Base-by-base conservation (phyloP, 306 rosid genomes). In the Argentina anserina region DNA sequence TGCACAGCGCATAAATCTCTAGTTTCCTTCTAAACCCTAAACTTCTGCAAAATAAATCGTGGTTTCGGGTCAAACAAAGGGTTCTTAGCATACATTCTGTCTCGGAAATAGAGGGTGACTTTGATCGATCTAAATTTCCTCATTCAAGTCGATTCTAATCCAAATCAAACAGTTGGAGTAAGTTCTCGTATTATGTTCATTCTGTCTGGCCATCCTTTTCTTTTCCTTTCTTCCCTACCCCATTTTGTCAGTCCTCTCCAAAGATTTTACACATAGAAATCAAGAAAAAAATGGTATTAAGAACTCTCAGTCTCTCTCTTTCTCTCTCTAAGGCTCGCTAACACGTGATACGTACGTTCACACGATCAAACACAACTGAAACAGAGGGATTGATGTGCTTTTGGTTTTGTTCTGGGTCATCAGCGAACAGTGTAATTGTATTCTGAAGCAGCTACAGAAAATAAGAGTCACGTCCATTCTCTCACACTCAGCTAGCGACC, bases 191-290 rank as follows among this genome's bases (percentile, higher is more conserved):
- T 67, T 62, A 66, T 71, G 67, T 39, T 68, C 60, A 68, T n/a
- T n/a, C n/a, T n/a, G n/a, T n/a, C n/a, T n/a, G n/a, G n/a, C 50
- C 47, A 69, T 36, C 23, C 10, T 69, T 69, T 50, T 56, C 68
- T 74, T 21, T 65, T 71, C 72, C 83, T 78, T 45, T 56, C 62
- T 20, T 56, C 47, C 61, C 53, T 53, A 4, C 31, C 45, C 65
- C 53, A 25, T 76, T 80, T 78, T 61, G 73, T 72, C 73, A 60
- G 78, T 69, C 56, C 74, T 70, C 73, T 79, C 74, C 82, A 70
- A 68, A 77, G 75, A 67, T 77, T 71, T 64, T 56, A 25, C 85
- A 82, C 84, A 78, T 14, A 71, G 60, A 82, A 82, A 75, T 79
- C 67, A 74, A 67, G 72, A 82, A 78, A 74, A 13, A 50, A 50